Conservation (phyloP, 73 alveolate genomes). For the Breviolum minutum region DNA sequence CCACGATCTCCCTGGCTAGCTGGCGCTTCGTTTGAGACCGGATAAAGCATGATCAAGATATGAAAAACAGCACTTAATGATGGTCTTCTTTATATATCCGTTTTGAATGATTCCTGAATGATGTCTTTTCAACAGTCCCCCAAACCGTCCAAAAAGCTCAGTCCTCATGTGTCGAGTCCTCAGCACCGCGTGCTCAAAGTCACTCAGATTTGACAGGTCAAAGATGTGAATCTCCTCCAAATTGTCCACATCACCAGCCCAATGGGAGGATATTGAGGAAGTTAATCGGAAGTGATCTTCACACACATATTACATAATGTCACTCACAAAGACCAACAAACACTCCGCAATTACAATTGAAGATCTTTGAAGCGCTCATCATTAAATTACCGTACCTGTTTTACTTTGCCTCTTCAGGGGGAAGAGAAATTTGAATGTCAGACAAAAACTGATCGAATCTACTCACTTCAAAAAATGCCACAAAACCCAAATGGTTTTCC, state of each 20-base stretch:
- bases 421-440: too few species aligned
- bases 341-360: not conserved
- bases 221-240: conserved; percentile 35
- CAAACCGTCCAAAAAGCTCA: not conserved
- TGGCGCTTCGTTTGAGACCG: too few species aligned
- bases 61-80: not conserved
- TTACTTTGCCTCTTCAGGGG: not conserved
- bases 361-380: too few species aligned
- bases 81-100: not conserved
- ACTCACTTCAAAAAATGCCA: not conserved
- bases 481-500: not conserved
- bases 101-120: too few species aligned
- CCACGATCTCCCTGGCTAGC: not conserved
- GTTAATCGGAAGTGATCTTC: not conserved
- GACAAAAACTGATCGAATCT: too few species aligned
- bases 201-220: conserved; percentile 5
- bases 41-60: too few species aligned
- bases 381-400: not conserved
- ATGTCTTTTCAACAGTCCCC: too few species aligned
- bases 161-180: not conserved
- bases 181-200: not conserved
- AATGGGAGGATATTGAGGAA: not conserved
- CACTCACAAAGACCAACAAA: not conserved
- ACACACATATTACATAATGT: too few species aligned
- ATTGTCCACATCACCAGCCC: not conserved